Base-by-base conservation (phyloP, 1,139 yeast species). In the Sugiyamaella pinicola region DNA sequence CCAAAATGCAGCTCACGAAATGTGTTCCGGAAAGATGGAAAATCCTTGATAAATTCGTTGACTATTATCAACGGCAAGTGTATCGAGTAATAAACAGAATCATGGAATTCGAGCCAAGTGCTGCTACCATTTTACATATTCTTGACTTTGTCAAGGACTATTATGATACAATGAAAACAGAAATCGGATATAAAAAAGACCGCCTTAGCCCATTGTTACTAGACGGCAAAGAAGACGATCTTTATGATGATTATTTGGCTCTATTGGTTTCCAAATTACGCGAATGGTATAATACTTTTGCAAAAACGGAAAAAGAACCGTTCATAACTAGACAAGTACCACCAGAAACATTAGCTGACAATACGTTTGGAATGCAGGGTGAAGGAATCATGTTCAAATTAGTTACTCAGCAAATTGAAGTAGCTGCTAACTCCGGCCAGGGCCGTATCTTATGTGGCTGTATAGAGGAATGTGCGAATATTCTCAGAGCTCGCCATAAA, bases 401-500 rank as follows among this genome's bases (percentile, higher is more conserved):
- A 84, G 81, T 90, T 56, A 85, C 86, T 31, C 96, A 89, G 66
- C 96, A 90, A 67, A 85, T 90, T n/a, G 96, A 87, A 61, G 95
- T 87, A 9, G 96, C 96, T 0, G 89, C 93, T 0, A 93, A 86
- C 38, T 84, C 95, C 2, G 89, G 90, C 1, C 91, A 87, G 67
- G 89, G 93, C 9, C 80, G 85, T 58, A 87, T 90, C 29, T 74
- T 89, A 44, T 84, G 85, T 8, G 95, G 95, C n/a, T 95, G 89
- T 12, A 81, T 90, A 29, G 84, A 81, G 53, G 84, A 85, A 57
- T 87, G 93, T 78, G 80, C 87, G 24, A 73, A 72, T 10, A 75
- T 87, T 50, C 75, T 89, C 57, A 73, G 79, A 48, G 72, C 76
- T 50, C 75, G 96, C 56, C 88, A 87, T 56, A 70, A 72, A 19